These are phyloP conservation scores for Knufia fluminis DNA, from an alignment of 2,329 filamentous ascomycete species.

Conservation along the genomic window DNA sequence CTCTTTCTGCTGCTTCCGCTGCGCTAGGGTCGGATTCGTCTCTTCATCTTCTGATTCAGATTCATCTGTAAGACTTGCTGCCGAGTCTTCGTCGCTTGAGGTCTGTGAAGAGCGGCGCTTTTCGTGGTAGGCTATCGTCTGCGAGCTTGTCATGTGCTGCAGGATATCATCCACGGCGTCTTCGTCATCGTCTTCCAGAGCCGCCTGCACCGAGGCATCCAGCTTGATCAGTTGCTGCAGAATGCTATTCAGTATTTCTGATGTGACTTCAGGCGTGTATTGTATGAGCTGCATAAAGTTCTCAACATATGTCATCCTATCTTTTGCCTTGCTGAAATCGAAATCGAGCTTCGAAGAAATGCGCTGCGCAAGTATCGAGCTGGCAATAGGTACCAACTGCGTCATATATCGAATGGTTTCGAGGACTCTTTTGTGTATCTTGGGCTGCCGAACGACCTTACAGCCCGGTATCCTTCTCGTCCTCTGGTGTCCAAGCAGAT, in stretches of 20 bases:
- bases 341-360: constrained; percentile 64
- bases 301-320: constrained; percentile 79
- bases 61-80: constrained; percentile 29
- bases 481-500: constrained; percentile 58
- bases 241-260: constrained; percentile 73
- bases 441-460: constrained; percentile 50
- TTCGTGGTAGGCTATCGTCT: constrained; percentile 23
- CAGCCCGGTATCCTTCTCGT: constrained; percentile 46
- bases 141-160: constrained; percentile 36
- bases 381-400: constrained; percentile 70
- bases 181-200: constrained; percentile 87
- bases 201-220: constrained; percentile 88
- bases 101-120: constrained; percentile 1
- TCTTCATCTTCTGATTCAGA: constrained; percentile 56
- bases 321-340: constrained; percentile 63
- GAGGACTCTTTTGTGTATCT: constrained; percentile 66
- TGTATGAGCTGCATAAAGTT: constrained; percentile 70
- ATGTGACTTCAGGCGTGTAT: constrained; percentile 68
- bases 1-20: constrained; percentile 63
- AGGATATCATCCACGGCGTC: constrained; percentile 68
- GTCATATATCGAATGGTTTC: constrained; percentile 66
- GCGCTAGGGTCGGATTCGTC: constrained; percentile 36
- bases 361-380: constrained; percentile 58
- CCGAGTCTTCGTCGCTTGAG: constrained; percentile 29
- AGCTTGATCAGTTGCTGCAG: constrained; percentile 84